Evolutionary conservation across 2,329 filamentous ascomycete genomes (phyloP), one percentile per base, ranked within the genome.

Genomic region (Paracamarosporium sp.): DNA sequence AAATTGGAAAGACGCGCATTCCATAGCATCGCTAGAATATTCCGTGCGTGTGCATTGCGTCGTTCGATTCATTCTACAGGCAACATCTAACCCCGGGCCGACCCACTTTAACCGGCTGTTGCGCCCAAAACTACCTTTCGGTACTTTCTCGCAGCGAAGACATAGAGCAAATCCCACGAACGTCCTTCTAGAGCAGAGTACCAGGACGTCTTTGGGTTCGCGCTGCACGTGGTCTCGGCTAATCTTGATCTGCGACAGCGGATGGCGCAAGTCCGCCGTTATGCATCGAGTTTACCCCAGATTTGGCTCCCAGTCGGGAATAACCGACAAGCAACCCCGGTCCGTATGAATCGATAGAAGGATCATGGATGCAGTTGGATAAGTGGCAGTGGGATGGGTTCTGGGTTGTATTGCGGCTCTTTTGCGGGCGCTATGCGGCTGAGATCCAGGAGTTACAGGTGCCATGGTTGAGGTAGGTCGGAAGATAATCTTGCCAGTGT

Each of bases 271-370:
- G 24, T 27, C 57, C 62, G 51, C 48, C 11, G 57, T 64, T 53
- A 70, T 70, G 67, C 66, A 61, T 62, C 59, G 52, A 46, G 30
- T 65, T 66, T 67, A 64, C 67, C 66, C 64, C 65, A 65, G 66
- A 64, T 67, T 64, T 58, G 46, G 55, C 35, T 2, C 48, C 53
- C 20, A 25, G 54, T 48, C 38, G 56, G 53, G 45, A 60, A 54
- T 52, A 50, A 33, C 62, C 55, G 58, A 35, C 54, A 46, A 56
- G 47, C 22, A 44, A 47, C 60, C 50, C 59, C 59, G 15, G 58
- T 50, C 46, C 24, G 28, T 40, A 11, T 24, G 31, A 27, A 46
- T 58, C 15, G n/a, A 36, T 27, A 28, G 35, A 31, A 22, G 41
- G 8, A 43, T 28, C 33, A 44, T 27, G 31, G 24, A 22, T 28